phyloP scores from a whole-genome alignment of 2,329 filamentous ascomycete species.

The Calonectria pseudoreteaudii region DNA sequence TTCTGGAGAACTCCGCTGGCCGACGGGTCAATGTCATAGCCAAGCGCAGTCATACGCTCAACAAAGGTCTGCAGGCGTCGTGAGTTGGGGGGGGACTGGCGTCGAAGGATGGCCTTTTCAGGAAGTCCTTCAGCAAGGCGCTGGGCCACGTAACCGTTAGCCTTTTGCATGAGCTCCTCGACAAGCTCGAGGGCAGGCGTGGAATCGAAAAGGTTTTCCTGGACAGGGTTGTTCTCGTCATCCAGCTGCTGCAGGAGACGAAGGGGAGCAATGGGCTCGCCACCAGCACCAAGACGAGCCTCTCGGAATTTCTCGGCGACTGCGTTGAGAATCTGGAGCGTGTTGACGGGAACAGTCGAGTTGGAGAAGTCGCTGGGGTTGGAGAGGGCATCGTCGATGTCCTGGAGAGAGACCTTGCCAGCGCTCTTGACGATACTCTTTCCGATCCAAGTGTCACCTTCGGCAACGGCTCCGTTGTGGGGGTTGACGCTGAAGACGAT shows the following conservation, averaged over 20 bases:
- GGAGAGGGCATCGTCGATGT: conserved; percentile 85
- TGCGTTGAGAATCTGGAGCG: conserved; percentile 83
- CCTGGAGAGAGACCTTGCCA: conserved; percentile 84
- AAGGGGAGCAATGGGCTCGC: conserved; percentile 83
- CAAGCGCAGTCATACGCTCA: conserved; percentile 91
- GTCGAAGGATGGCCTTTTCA: conserved; percentile 91
- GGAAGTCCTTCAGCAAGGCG: conserved; percentile 83
- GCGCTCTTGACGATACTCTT: conserved; percentile 93
- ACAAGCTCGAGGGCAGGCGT: conserved; percentile 91
- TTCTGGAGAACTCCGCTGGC: conserved; percentile 94
- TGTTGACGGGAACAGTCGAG: conserved; percentile 75
- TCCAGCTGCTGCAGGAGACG: conserved; percentile 93
- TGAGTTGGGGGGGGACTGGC: conserved; percentile 86
- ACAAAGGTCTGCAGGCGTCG: conserved; percentile 91
- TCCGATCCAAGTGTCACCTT: conserved; percentile 93
- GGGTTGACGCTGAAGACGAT: conserved; percentile 93
- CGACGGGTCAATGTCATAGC: conserved; percentile 88
- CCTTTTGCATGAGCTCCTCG: conserved; percentile 94
- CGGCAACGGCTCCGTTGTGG: conserved; percentile 80
- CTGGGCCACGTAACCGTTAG: conserved; percentile 89
- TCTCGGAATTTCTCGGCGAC: conserved; percentile 93
- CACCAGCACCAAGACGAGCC: conserved; percentile 82
- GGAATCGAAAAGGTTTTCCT: conserved; percentile 95
- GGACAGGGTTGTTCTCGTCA: conserved; percentile 97
- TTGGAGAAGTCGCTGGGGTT: conserved; percentile 73